Percentiles rank a stretch among this genome's conserved stretches.
Conservation (phyloP, 208 protist genomes). For the Naegleria fowleri region DNA sequence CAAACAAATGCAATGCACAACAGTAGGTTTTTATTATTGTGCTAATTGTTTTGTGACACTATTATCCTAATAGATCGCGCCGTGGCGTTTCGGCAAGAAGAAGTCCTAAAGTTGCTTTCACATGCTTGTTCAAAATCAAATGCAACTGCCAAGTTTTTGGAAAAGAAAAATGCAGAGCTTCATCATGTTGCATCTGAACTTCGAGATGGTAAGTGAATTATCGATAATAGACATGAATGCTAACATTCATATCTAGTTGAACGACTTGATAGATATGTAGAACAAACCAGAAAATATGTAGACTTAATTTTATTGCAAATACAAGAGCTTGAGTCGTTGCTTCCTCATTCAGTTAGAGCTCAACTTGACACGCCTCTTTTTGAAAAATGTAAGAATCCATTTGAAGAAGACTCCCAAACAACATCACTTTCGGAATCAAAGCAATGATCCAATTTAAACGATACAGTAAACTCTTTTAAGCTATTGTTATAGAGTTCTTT, state of each 20-base stretch:
- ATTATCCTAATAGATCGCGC: not conserved
- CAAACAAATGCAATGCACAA: not conserved
- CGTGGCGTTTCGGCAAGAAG: not conserved
- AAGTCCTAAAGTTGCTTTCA: not conserved
- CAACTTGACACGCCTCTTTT: not conserved
- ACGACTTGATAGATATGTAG: not conserved
- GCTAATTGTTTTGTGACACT: not conserved
- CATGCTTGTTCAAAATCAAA: not conserved
- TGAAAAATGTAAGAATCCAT: not conserved
- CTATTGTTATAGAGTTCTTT: no score
- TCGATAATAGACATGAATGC: no score
- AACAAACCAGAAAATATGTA: not conserved
- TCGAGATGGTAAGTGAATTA: not conserved
- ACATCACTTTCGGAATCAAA: not conserved
- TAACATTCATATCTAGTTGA: not conserved
- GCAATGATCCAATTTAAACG: not conserved
- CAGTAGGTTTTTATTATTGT: not conserved
- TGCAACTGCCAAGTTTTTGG: not conserved
- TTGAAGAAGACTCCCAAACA: not conserved
- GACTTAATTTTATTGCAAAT: conserved; percentile 2
- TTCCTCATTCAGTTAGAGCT: not conserved
- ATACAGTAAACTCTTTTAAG: not conserved
- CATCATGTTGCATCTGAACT: not conserved
- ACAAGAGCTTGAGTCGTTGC: not conserved
- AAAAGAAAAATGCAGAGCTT: not conserved